These are phyloP conservation scores for Aspergillus novoparasiticus DNA, from an alignment of 2,329 filamentous ascomycete genomes.

Conservation along the genomic window DNA sequence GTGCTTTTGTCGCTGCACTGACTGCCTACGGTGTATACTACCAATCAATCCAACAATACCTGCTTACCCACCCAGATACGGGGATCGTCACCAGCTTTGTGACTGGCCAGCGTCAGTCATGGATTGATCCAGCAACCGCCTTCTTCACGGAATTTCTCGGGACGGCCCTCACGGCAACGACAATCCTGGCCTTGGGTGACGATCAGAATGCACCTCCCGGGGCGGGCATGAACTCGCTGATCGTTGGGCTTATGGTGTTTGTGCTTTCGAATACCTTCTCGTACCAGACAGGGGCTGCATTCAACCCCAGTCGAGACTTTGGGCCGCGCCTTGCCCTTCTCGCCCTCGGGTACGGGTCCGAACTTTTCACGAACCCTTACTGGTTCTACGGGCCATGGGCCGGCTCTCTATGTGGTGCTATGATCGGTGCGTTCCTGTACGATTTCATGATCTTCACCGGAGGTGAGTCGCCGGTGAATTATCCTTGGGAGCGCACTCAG, in stretches of 20 bases:
- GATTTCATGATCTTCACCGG: slow-evolving; percentile 55
- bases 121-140: slow-evolving; percentile 39
- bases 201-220: slow-evolving; percentile 52
- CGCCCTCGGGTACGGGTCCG: slow-evolving; percentile 48
- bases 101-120: slow-evolving; percentile 46
- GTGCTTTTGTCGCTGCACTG: slow-evolving; percentile 53
- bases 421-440: slow-evolving; percentile 53
- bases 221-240: slow-evolving; percentile 55
- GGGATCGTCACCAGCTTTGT: slow-evolving; percentile 47
- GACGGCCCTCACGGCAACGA: slow-evolving; percentile 43
- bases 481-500: slow-evolving; percentile 48
- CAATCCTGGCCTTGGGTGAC: slow-evolving; percentile 50
- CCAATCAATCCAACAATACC: slow-evolving; percentile 35
- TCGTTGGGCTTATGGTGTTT: slow-evolving; percentile 49
- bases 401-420: slow-evolving; percentile 41
- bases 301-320: slow-evolving; percentile 55
- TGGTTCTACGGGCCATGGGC: slow-evolving; percentile 52
- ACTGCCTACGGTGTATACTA: slow-evolving; percentile 50
- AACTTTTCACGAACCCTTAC: slow-evolving; percentile 46
- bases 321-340: slow-evolving; percentile 52
- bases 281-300: slow-evolving; percentile 51
- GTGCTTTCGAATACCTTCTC: slow-evolving; percentile 42
- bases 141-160: slow-evolving; percentile 55
- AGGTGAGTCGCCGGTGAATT: slow-evolving; percentile 55
- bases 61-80: slow-evolving; percentile 29